phyloP scores from a whole-genome alignment of 129 eudicot species.

The Saposhnikovia divaricata region DNA sequence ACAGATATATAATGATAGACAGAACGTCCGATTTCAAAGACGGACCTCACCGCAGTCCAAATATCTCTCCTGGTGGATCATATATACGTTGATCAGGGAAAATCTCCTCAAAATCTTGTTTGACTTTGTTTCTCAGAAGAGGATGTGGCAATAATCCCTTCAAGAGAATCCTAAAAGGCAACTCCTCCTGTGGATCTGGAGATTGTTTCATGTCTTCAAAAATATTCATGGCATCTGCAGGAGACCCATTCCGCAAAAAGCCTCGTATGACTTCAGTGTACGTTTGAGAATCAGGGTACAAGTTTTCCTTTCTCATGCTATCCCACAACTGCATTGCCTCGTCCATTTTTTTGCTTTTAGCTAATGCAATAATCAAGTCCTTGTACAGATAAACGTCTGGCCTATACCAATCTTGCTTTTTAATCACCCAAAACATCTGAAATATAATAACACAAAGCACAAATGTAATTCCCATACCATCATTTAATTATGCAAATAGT shows the following conservation, averaged over 20 bases:
- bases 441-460: not conserved
- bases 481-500: not conserved
- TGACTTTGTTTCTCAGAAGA: conserved; percentile 75
- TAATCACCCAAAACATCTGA: conserved; percentile 78
- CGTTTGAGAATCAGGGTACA: conserved; percentile 81
- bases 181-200: conserved; percentile 83
- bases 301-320: conserved; percentile 68
- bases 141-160: conserved; percentile 96
- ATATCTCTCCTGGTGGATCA: conserved; percentile 92
- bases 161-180: conserved; percentile 70
- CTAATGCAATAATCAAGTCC: conserved; percentile 71
- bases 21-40: not conserved
- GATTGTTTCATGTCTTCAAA: conserved; percentile 89
- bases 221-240: conserved; percentile 91
- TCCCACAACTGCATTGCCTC: conserved; percentile 84
- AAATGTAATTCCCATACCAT: not conserved
- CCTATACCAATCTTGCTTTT: conserved; percentile 83
- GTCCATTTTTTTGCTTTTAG: conserved; percentile 80
- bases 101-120: conserved; percentile 91
- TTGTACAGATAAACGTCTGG: conserved; percentile 73
- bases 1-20: not conserved
- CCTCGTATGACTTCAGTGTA: conserved; percentile 86
- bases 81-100: conserved; percentile 74
- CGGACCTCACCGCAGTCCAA: conserved; percentile 68
- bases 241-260: conserved; percentile 78